A percentile compares a stretch with the other conserved stretches of the same genome.
Evolutionary conservation across 306 rosid genomes (phyloP).

Genomic region (Dryas octopetala): DNA sequence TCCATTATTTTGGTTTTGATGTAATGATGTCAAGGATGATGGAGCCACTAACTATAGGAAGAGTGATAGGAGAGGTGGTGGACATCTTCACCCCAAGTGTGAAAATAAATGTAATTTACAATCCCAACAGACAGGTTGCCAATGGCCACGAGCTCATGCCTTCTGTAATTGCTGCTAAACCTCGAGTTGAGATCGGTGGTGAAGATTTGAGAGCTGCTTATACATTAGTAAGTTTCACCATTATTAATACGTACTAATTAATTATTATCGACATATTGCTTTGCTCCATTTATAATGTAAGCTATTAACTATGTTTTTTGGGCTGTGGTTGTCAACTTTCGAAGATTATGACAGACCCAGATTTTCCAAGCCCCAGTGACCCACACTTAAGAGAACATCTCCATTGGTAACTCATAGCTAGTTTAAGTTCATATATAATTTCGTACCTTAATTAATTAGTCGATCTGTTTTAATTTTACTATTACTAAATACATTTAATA

Average conservation of each 20-base stretch:
- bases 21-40: constrained; percentile 56
- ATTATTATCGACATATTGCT: no score
- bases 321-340: not conserved
- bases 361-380: constrained; percentile 95
- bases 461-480: not conserved
- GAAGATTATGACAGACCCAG: constrained; percentile 94
- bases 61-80: constrained; percentile 91
- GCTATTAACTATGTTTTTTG: no score
- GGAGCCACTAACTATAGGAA: constrained; percentile 62
- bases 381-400: constrained; percentile 80
- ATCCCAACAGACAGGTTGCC: constrained; percentile 53
- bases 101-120: constrained; percentile 63
- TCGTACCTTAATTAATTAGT: not conserved
- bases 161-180: constrained; percentile 47
- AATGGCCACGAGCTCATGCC: constrained; percentile 88
- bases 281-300: no score
- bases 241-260: not conserved
- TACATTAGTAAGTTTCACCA: constrained; percentile 56
- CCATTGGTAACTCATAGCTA: constrained; percentile 44
- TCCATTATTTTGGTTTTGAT: not conserved
- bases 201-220: constrained; percentile 74
- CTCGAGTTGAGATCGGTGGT: constrained; percentile 81
- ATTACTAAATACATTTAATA: not conserved
- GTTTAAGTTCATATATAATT: no score
- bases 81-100: constrained; percentile 78